These are phyloP conservation scores for Candida pseudofarinosa DNA, from an alignment of 805 yeast genomes.

Conservation along the genomic window DNA sequence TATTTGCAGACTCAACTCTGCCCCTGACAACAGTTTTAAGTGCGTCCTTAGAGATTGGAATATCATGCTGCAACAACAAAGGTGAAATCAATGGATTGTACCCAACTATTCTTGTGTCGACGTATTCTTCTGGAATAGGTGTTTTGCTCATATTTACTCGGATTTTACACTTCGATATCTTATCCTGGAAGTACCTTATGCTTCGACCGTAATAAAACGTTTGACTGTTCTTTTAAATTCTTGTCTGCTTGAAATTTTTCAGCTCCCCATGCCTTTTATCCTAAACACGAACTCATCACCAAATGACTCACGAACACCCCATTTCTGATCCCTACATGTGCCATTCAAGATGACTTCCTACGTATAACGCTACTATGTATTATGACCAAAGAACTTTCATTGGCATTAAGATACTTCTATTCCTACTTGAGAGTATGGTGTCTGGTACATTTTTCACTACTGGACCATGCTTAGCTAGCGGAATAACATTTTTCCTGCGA, in stretches of 20 bases:
- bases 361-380: not conserved
- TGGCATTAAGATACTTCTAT: not conserved
- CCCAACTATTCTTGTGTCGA: slow-evolving; percentile 76
- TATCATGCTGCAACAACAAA: slow-evolving; percentile 81
- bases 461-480: not conserved
- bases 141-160: slow-evolving; percentile 31
- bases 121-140: slow-evolving; percentile 63
- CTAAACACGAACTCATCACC: not conserved
- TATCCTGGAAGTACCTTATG: not conserved
- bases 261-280: not conserved
- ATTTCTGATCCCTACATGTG: not conserved
- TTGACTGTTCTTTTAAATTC: not conserved
- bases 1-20: slow-evolving; percentile 72
- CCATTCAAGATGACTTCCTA: not conserved
- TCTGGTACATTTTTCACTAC: not conserved
- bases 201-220: not conserved
- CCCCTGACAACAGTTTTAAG: slow-evolving; percentile 68
- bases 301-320: not conserved
- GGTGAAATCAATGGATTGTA: slow-evolving; percentile 95
- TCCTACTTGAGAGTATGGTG: not conserved
- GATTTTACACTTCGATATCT: not conserved
- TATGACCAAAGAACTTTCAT: too few species aligned
- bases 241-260: not conserved
- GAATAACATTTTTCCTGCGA: not conserved
- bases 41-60: slow-evolving; percentile 57